Percentiles rank a stretch among this genome's conserved stretches.
Evolutionary conservation across 2,329 filamentous ascomycete genomes (phyloP).

Genomic region (Pyrenophora tritici-repentis): DNA sequence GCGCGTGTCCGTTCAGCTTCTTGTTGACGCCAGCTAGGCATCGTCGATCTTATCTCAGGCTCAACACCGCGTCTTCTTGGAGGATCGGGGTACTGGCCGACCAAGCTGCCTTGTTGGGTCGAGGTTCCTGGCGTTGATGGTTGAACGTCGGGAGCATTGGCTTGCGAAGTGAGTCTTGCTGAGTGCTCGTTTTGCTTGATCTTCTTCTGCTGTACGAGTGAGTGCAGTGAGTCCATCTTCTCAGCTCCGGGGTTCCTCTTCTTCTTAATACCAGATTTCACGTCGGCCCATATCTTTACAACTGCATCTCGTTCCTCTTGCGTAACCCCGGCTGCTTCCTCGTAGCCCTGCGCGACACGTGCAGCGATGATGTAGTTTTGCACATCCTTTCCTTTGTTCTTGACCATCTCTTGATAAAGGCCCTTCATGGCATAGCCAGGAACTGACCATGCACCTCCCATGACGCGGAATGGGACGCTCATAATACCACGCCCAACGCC

Average conservation of each 20-base stretch:
- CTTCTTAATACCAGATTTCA: constrained; percentile 64
- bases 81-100: constrained; percentile 18
- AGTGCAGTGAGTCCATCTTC: constrained; percentile 57
- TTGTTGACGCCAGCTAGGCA: constrained; percentile 19
- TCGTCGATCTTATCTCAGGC: constrained; percentile 21
- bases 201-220: constrained; percentile 47
- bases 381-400: constrained; percentile 70
- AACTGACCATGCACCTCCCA: constrained; percentile 66
- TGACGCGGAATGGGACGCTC: constrained; percentile 80
- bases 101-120: constrained; percentile 21
- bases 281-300: constrained; percentile 66
- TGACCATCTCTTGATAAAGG: constrained; percentile 76
- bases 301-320: constrained; percentile 67
- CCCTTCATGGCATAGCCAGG: constrained; percentile 85
- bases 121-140: constrained; percentile 19
- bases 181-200: constrained; percentile 44
- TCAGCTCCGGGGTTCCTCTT: constrained; percentile 56
- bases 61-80: constrained; percentile 13
- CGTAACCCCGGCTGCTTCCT: constrained; percentile 63
- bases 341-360: constrained; percentile 74
- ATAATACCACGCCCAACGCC: constrained; percentile 83
- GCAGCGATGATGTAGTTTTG: constrained; percentile 81
- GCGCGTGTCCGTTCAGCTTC: constrained; percentile 19
- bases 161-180: constrained; percentile 27
- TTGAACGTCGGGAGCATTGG: constrained; percentile 20